phyloP scores from a whole-genome alignment of 495 filamentous ascomycete genomes.

The Lasiosphaeris hirsuta region DNA sequence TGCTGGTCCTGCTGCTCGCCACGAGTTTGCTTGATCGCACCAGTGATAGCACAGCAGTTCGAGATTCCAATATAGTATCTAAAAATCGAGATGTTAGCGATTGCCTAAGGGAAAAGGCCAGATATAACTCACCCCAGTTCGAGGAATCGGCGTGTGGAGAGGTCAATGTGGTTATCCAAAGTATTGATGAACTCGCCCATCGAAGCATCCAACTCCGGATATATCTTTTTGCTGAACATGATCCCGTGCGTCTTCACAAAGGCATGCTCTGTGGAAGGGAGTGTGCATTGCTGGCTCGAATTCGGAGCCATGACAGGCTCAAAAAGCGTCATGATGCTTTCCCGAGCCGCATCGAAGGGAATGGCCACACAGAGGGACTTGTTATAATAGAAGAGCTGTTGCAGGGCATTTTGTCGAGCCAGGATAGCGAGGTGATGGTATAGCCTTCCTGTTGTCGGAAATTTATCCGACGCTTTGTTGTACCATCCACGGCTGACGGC shows the following conservation, averaged over 20 bases:
- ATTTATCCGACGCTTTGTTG: slow-evolving; percentile 39
- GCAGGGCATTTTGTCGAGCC: slow-evolving; percentile 65
- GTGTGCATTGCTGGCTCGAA: background rate
- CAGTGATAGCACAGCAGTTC: background rate
- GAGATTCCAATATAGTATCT: slow-evolving; percentile 1
- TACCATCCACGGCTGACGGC: slow-evolving; percentile 79
- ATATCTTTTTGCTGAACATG: background rate
- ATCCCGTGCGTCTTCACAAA: background rate
- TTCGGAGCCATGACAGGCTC: slow-evolving; percentile 64
- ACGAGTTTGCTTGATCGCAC: too few relatives aligned
- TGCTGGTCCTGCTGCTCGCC: too few relatives aligned
- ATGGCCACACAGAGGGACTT: slow-evolving; percentile 46
- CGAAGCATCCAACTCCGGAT: background rate
- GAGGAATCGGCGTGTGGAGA: background rate
- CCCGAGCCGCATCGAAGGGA: slow-evolving; percentile 59
- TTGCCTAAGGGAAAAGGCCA: too few relatives aligned
- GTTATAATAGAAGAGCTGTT: slow-evolving; percentile 71
- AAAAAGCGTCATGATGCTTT: slow-evolving; percentile 68
- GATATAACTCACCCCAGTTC: too few relatives aligned
- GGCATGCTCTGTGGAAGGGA: background rate
- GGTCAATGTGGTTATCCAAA: slow-evolving; percentile 1
- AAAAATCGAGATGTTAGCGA: too few relatives aligned
- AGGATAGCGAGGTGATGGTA: slow-evolving; percentile 87
- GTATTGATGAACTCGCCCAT: background rate
- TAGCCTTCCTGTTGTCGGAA: slow-evolving; percentile 38